A percentile compares a stretch with the other conserved stretches of the same genome.
phyloP scores from a whole-genome alignment of 1,284 basidiomycete genomes.

The Ustanciosporium gigantosporum region DNA sequence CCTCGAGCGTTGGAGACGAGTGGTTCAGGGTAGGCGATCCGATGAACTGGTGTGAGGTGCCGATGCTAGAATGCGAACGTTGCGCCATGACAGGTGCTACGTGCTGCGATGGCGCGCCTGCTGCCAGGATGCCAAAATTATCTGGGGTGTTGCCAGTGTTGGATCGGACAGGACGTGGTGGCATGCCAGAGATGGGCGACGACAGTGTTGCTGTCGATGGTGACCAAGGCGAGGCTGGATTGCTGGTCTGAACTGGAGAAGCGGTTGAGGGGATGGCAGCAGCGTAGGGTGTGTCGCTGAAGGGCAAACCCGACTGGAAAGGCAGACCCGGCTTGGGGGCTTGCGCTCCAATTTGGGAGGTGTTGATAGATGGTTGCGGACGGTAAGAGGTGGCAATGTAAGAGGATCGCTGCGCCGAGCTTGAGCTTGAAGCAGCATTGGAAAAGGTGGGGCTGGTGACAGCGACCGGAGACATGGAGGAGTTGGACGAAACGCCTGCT shows the following conservation, averaged over 20 bases:
- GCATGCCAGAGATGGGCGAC: constrained; percentile 5
- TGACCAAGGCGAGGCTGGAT: constrained; percentile 20
- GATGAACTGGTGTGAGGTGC: constrained; percentile 25
- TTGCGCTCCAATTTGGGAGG: constrained; percentile 5
- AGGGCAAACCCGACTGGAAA: constrained; percentile 17
- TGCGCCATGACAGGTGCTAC: constrained; percentile 26
- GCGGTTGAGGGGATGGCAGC: constrained; percentile 16
- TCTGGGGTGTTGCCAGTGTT: constrained; percentile 30
- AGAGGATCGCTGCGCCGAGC: constrained; percentile 14
- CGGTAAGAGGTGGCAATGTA: constrained; percentile 22
- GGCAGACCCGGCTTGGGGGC: constrained; percentile 21
- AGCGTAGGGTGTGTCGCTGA: constrained; percentile 12
- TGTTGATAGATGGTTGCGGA: constrained; percentile 26
- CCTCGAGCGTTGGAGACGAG: constrained; percentile 29
- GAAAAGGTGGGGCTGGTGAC: constrained; percentile 8
- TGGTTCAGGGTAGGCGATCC: constrained; percentile 24
- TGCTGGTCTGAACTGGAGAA: constrained; percentile 3
- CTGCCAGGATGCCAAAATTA: constrained; percentile 17
- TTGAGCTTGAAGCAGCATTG: constrained; percentile 5
- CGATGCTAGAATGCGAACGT: constrained; percentile 40
- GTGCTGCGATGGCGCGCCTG: constrained; percentile 19
- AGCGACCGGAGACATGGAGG: constrained; percentile 10
- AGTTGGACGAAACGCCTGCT: constrained; percentile 1
- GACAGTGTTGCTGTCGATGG: constrained; percentile 7
- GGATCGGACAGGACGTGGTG: constrained; percentile 39